phyloP scores from a whole-genome alignment of 2,329 filamentous ascomycete genomes.

The Cladosporium sp. region DNA sequence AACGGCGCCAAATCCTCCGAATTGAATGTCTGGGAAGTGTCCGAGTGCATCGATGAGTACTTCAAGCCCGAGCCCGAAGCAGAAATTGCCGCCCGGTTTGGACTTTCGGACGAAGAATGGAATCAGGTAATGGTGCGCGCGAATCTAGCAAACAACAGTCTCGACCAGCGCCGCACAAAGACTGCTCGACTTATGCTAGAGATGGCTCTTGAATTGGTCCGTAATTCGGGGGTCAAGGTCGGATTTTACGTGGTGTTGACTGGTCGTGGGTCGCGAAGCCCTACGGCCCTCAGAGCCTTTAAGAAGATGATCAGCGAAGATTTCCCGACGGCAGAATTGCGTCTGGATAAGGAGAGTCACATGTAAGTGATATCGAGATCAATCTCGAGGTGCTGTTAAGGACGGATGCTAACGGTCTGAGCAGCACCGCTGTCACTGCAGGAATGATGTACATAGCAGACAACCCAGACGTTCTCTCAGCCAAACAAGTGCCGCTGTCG shows the following conservation, averaged over 20 bases:
- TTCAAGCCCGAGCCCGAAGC: neutral
- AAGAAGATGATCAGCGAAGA: neutral
- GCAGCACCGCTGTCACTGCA: neutral
- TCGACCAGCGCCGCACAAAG: neutral
- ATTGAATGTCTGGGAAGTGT: neutral
- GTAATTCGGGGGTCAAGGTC: neutral
- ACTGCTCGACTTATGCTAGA: neutral
- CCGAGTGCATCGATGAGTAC: neutral
- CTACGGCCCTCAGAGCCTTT: neutral
- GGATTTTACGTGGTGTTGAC: neutral
- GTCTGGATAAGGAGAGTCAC: neutral
- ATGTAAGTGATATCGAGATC: neutral
- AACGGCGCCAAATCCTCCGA: neutral
- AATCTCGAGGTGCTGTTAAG: neutral
- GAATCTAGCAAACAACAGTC: neutral
- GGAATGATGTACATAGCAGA: neutral
- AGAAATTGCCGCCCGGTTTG: neutral
- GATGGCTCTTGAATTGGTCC: neutral
- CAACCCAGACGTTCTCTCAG: neutral
- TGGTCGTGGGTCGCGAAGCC: neutral
- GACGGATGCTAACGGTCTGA: neutral
- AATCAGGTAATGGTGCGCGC: neutral
- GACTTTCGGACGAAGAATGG: neutral
- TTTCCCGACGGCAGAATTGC: neutral
- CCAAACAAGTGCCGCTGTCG: neutral